Base-by-base conservation (phyloP, 345 rosid species). In the Hypericum androsaemum region DNA sequence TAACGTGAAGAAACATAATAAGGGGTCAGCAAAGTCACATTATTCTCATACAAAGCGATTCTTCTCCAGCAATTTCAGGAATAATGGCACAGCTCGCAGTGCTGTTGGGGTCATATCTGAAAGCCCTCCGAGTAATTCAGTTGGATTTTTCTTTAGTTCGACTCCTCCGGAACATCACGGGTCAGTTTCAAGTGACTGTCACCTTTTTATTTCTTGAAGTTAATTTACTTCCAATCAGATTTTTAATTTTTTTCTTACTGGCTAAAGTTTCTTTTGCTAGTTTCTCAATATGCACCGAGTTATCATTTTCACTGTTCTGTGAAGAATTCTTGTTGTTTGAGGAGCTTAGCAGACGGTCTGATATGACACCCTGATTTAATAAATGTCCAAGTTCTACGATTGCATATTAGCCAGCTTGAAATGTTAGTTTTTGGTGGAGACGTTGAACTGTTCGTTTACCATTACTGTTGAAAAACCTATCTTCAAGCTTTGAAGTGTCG, bases 51-150 rank as follows among this genome's bases (percentile, higher is more conserved):
- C 66, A 43, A 86, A 74, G 63, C 71, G 98, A 55, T 83, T 92
- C 66, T 92, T 92, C 71, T 81, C 90, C 32, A 65, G 86, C 76
- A 85, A 83, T 83, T 73, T 66, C 44, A 83, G 70, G 71, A 85
- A 79, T 69, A 89, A 75, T 57, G 90, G 81, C 49, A 50, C 71
- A 7, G 67, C 69, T 50, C 80, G 63, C 41, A 82, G 65, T 65
- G 62, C 84, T 42, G 58, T 41, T 64, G 95, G 86, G 64, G 41
- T 51, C 50, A 37, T 75, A 59, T 88, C 96, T 8, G 98, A 92
- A 81, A 88, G 95, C 67, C 98, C 96, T 11, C 98, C 98, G 42
- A 88, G 94, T 65, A 75, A 78, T 73, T 83, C 98, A 37, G 81
- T 92, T 52, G 98, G 98, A 57, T 92, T 69, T 76, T 92, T 85